phyloP scores from a whole-genome alignment of 257 asterid species.

The Solanum habrochaites region DNA sequence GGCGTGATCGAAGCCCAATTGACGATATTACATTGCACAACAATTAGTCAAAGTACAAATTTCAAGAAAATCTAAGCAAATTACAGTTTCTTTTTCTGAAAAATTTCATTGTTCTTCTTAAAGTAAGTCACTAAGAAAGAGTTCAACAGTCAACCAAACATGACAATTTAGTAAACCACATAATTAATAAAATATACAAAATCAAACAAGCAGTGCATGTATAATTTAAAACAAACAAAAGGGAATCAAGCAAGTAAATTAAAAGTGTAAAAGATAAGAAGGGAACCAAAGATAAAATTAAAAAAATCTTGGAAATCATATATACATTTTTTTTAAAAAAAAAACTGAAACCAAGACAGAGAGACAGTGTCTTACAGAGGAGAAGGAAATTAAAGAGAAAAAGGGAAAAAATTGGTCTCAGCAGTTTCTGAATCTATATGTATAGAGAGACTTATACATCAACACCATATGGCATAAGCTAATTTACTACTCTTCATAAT shows the following conservation, averaged over 20 bases:
- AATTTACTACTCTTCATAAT: background rate
- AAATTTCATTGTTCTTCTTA: too few relatives aligned
- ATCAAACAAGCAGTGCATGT: background rate
- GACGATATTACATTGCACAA: background rate
- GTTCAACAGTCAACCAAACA: background rate
- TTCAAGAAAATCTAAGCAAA: background rate
- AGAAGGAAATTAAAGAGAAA: background rate
- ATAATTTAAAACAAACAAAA: background rate
- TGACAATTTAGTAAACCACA: background rate
- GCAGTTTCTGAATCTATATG: background rate
- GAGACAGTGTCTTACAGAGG: slow-evolving; percentile 41
- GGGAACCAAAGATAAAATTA: slow-evolving; percentile 7
- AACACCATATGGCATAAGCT: background rate
- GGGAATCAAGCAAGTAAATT: slow-evolving; percentile 1
- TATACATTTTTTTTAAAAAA: background rate
- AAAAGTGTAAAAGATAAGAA: background rate
- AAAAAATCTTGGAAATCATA: slow-evolving; percentile 11
- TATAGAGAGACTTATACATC: too few relatives aligned
- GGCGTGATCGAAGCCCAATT: accelerated
- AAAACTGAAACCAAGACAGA: background rate
- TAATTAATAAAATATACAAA: background rate
- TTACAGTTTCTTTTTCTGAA: background rate
- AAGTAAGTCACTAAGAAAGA: too few relatives aligned
- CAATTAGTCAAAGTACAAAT: background rate
- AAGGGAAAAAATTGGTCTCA: slow-evolving; percentile 29